phyloP scores from a whole-genome alignment of 306 rosid species.

The Potentilla sterilis region DNA sequence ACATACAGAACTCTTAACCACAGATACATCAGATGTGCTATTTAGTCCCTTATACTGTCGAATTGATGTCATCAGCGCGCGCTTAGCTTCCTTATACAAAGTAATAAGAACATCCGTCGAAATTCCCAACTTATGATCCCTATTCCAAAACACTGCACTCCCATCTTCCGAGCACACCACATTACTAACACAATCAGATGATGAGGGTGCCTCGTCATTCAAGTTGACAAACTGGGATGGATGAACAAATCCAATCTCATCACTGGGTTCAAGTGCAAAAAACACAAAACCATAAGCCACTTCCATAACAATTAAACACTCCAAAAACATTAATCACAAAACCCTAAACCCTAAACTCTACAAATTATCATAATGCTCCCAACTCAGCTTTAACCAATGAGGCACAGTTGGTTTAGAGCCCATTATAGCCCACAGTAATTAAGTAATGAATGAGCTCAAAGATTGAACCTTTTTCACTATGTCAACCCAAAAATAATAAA shows the following conservation, averaged over 20 bases:
- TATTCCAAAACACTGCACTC: conserved; percentile 51
- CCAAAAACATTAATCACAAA: conserved; percentile 2
- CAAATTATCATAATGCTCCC: not conserved
- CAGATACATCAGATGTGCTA: conserved; percentile 22
- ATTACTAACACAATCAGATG: conserved; percentile 22
- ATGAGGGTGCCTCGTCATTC: conserved; percentile 38
- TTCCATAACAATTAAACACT: not conserved
- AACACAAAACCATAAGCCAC: conserved; percentile 12
- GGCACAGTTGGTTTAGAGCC: not conserved
- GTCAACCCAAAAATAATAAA: conserved; percentile 2
- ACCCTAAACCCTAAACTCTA: not conserved
- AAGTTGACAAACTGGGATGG: conserved; percentile 66
- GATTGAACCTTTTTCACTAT: not conserved
- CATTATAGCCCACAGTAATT: not conserved
- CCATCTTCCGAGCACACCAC: conserved; percentile 24
- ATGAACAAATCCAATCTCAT: conserved; percentile 84
- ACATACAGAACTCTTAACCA: conserved; percentile 22
- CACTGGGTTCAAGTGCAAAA: conserved; percentile 45
- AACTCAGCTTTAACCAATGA: not conserved
- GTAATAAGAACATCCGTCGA: conserved; percentile 61
- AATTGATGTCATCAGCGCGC: conserved; percentile 45
- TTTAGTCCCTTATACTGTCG: conserved; percentile 43
- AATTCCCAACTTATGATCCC: conserved; percentile 81
- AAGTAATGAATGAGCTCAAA: not conserved
- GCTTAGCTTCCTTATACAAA: conserved; percentile 52